A percentile compares a stretch with the other conserved stretches of the same genome.
These are phyloP conservation scores for Lactifluus volemus DNA, from an alignment of 768 basidiomycete species.

Conservation along the genomic window DNA sequence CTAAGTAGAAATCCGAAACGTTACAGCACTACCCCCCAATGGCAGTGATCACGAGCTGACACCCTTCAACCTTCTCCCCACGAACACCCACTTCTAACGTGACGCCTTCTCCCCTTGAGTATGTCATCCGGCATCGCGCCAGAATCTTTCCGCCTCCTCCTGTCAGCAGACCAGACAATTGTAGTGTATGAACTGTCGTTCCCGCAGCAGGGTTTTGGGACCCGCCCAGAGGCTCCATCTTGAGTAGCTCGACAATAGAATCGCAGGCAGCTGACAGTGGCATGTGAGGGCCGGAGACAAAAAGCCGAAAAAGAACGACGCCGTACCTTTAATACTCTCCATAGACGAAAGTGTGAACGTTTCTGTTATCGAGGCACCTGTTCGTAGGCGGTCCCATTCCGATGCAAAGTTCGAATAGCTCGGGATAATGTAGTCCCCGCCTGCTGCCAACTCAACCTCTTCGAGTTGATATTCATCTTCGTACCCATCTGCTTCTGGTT, in stretches of 20 bases:
- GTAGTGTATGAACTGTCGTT: slow-evolving; percentile 86
- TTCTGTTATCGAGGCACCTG: slow-evolving; percentile 74
- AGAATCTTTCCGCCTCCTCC: slow-evolving; percentile 97
- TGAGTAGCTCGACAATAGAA: slow-evolving; percentile 90
- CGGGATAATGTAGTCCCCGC: slow-evolving; percentile 87
- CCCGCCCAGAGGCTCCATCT: slow-evolving; percentile 95
- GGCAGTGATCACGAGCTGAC: slow-evolving; percentile 81
- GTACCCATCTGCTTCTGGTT: slow-evolving; percentile 98
- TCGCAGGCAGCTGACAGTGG: slow-evolving; percentile 74
- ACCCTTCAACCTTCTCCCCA: slow-evolving; percentile 83
- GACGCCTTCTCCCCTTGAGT: slow-evolving; percentile 80
- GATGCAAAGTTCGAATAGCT: slow-evolving; percentile 85
- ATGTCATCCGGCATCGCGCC: slow-evolving; percentile 93
- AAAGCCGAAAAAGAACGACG: slow-evolving; percentile 1
- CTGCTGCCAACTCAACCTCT: slow-evolving; percentile 88
- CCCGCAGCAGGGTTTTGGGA: slow-evolving; percentile 67
- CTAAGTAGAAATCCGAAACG: neutral
- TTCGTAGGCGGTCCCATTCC: slow-evolving; percentile 91
- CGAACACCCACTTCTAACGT: slow-evolving; percentile 87
- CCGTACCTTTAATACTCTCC: slow-evolving; percentile 87
- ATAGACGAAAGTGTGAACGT: slow-evolving; percentile 89
- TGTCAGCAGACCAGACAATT: slow-evolving; percentile 81
- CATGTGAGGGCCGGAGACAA: slow-evolving; percentile 17
- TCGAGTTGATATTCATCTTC: slow-evolving; percentile 98
- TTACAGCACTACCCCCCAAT: slow-evolving; percentile 53